A percentile compares a stretch with the other conserved stretches of the same genome.
Evolutionary conservation across 176 grass and related monocot genomes (phyloP).

Genomic region (Musa beccarii): DNA sequence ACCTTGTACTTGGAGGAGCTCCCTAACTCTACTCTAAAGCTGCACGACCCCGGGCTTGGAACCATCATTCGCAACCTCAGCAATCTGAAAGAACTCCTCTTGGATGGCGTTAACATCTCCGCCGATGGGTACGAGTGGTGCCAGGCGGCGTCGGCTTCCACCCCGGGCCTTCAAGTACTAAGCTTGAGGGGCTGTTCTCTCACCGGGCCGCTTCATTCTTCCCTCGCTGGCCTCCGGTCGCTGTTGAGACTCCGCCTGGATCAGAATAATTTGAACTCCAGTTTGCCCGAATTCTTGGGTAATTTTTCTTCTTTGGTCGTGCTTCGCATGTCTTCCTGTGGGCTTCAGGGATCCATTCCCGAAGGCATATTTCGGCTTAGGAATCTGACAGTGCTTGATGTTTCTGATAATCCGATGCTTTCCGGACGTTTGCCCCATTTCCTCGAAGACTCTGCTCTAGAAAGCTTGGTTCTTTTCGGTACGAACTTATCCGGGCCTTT

Average conservation of each 20-base stretch:
- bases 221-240: constrained; percentile 13
- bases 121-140: constrained; percentile 24
- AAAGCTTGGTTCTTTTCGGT: constrained; percentile 14
- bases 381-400: constrained; percentile 29
- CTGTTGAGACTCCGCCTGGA: constrained; percentile 24
- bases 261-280: constrained; percentile 22
- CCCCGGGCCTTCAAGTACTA: constrained; percentile 25
- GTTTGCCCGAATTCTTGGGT: constrained; percentile 33
- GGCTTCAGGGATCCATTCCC: constrained; percentile 28
- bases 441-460: constrained; percentile 8
- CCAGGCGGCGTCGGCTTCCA: constrained; percentile 19
- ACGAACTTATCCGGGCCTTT: constrained; percentile 25
- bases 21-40: neutral
- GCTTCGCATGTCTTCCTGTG: constrained; percentile 25
- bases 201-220: constrained; percentile 16
- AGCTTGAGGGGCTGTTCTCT: constrained; percentile 15
- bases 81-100: constrained; percentile 29
- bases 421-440: constrained; percentile 24
- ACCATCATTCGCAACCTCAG: constrained; percentile 33
- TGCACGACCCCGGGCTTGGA: constrained; percentile 18
- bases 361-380: constrained; percentile 24
- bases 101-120: constrained; percentile 32
- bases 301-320: constrained; percentile 27
- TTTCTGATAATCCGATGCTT: constrained; percentile 23
- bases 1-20: neutral